Conservation (phyloP, 2,329 filamentous ascomycete genomes). For the Fusarium concolor region DNA sequence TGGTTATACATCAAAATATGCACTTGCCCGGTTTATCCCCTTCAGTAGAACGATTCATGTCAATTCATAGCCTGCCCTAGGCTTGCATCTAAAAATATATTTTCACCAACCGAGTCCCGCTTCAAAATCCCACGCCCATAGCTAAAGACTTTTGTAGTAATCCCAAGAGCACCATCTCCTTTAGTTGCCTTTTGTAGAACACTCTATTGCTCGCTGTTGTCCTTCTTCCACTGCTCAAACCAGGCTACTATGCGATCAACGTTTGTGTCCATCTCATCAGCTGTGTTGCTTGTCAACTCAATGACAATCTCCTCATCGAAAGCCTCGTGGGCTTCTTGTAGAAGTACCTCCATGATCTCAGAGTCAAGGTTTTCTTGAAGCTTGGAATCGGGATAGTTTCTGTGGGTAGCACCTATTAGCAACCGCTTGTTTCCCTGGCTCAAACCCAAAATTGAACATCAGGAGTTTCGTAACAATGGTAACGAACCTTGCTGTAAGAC, state of each 20-base stretch:
- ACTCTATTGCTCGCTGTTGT: conserved; percentile 55
- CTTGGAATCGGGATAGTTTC: conserved; percentile 86
- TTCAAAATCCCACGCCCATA: neutral
- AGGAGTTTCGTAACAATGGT: neutral
- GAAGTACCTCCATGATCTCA: conserved; percentile 95
- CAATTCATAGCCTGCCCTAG: conserved; percentile 32
- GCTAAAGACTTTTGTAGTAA: conserved; percentile 6
- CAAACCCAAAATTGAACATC: neutral
- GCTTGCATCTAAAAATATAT: conserved; percentile 41
- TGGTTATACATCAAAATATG: conserved; percentile 24
- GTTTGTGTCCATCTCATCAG: conserved; percentile 89
- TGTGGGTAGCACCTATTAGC: conserved; percentile 46
- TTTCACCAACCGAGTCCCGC: conserved; percentile 29
- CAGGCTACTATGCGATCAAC: conserved; percentile 85
- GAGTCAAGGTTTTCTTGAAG: conserved; percentile 96
- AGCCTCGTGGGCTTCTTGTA: conserved; percentile 88
- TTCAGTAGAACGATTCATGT: conserved; percentile 36
- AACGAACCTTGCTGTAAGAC: conserved; percentile 76
- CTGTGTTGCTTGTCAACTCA: conserved; percentile 83
- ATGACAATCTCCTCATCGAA: conserved; percentile 91
- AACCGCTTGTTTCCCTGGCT: neutral
- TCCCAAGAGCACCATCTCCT: neutral
- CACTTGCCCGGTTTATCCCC: conserved; percentile 26
- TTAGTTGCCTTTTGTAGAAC: neutral
- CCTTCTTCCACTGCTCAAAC: conserved; percentile 83